These are phyloP conservation scores for Obelidium mucronatum DNA, from an alignment of 192 early-diverging fungal genomes.

Conservation along the genomic window DNA sequence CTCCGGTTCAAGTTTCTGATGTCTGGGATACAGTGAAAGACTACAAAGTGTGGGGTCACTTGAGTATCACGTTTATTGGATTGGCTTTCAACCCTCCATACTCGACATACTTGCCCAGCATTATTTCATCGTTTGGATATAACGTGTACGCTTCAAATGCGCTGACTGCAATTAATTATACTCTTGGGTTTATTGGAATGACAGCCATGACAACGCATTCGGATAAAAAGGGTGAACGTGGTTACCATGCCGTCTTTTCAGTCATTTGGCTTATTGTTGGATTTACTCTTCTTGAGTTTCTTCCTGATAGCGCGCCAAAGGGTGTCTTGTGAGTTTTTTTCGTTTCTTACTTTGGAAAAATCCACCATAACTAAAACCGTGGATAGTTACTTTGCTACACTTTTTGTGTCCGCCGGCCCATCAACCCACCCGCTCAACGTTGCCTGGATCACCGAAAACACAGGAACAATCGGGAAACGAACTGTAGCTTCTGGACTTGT, in stretches of 20 bases:
- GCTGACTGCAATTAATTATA: slow-evolving; percentile 39
- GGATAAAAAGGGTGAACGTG: slow-evolving; percentile 21
- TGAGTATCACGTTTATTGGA: slow-evolving; percentile 33
- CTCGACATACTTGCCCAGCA: slow-evolving; percentile 36
- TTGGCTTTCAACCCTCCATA: slow-evolving; percentile 19
- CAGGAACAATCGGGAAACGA: slow-evolving; percentile 42
- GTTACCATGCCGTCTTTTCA: slow-evolving; percentile 28
- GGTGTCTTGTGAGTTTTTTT: slow-evolving; percentile 1
- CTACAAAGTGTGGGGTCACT: slow-evolving; percentile 40
- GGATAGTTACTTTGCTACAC: slow-evolving; percentile 26
- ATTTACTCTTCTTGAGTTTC: slow-evolving; percentile 28
- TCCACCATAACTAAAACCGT: not conserved
- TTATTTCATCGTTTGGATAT: slow-evolving; percentile 43
- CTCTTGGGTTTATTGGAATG: slow-evolving; percentile 28
- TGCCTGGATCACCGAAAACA: slow-evolving; percentile 45
- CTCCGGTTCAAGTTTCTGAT: slow-evolving; percentile 20
- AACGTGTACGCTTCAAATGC: slow-evolving; percentile 41
- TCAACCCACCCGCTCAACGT: slow-evolving; percentile 39
- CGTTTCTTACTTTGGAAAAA: not conserved
- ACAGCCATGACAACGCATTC: slow-evolving; percentile 30
- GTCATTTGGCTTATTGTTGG: slow-evolving; percentile 36
- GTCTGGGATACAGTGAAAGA: slow-evolving; percentile 33
- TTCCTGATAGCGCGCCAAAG: slow-evolving; percentile 26
- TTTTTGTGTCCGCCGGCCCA: slow-evolving; percentile 21
- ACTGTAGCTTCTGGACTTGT: slow-evolving; percentile 38